Base-by-base conservation (phyloP, 1,139 yeast genomes). In the Candida smagusa region DNA sequence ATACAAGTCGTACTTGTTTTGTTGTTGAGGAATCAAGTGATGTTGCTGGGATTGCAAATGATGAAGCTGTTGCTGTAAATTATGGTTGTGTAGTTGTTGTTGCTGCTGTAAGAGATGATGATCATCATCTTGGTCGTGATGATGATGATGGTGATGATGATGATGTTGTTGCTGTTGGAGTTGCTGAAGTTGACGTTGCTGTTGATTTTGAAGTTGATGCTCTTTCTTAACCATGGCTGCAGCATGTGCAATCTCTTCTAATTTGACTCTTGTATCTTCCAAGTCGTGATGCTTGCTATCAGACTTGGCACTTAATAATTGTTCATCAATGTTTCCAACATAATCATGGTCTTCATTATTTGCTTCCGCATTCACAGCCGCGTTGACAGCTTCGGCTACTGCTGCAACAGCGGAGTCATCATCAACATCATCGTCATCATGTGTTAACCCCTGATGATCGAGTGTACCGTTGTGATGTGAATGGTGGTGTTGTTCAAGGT, bases 261-360 rank as follows among this genome's bases (percentile, higher is more conserved):
- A 52, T 49, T 63, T 65, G 26, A 58, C 56, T 39, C 63, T 47
- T 22, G 53, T 48, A 34, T 50, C 61, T 25, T 52, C 62, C 46
- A 61, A 53, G 38, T 56, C 63, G 16, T 26, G 23, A 22, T 24
- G 31, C 9, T 35, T 38, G 25, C 32, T 26, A 9, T 36, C 39
- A 19, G 28, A 13, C 13, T 61, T 68, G 13, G 62, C 72, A 33
- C 61, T 57, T 34, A 69, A 59, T 40, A 71, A 58, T 50, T 71
- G 76, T 50, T 71, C 75, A 46, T 71, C 76, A 41, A 71, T 71
- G 50, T 68, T 69, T 45, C 61, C 61, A 36, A 73, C 53, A 49
- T 68, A 69, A 45, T 65, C 72, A 44, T 65, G 69, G 33, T 60
- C 61, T 24, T 54, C 52, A 39, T 43, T 47, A 16, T 16, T 16